Evolutionary conservation across 2,329 filamentous ascomycete genomes (phyloP).

Genomic region (Cadophora sp.): DNA sequence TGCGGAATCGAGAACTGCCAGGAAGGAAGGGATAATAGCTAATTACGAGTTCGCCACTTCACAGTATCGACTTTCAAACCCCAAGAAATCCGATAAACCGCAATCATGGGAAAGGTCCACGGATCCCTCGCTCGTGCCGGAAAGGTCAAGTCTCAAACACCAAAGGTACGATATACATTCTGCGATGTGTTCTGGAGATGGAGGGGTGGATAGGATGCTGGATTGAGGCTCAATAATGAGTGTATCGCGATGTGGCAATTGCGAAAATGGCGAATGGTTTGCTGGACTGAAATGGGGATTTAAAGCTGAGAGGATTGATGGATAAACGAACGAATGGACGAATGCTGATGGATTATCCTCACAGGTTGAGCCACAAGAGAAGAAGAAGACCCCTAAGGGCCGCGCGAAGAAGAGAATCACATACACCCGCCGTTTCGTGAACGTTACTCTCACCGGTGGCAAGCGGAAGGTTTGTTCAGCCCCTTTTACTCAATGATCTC

Average conservation of each 20-base stretch:
- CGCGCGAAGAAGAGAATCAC: conserved; percentile 95
- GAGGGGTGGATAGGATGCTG: conserved; percentile 6
- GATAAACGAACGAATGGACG: conserved; percentile 4
- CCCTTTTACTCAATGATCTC: background rate
- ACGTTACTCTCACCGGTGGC: conserved; percentile 95
- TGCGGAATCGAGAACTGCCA: background rate
- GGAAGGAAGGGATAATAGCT: conserved; percentile 25
- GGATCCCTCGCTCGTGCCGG: conserved; percentile 93
- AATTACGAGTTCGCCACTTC: conserved; percentile 23
- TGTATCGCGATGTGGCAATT: background rate
- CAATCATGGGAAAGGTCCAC: conserved; percentile 92
- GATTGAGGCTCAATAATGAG: background rate
- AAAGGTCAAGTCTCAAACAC: conserved; percentile 97
- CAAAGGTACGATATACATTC: conserved; percentile 70
- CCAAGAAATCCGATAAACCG: conserved; percentile 44
- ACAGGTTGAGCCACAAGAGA: conserved; percentile 90
- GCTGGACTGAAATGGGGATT: conserved; percentile 11
- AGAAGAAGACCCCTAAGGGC: conserved; percentile 96
- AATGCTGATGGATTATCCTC: conserved; percentile 39
- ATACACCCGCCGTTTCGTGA: conserved; percentile 98
- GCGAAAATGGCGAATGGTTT: background rate
- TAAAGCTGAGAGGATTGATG: background rate
- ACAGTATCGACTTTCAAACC: conserved; percentile 25
- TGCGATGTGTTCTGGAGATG: conserved; percentile 13
- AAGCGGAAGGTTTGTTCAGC: conserved; percentile 83